Evolutionary conservation across 2,329 filamentous ascomycete genomes (phyloP), one percentile per base, ranked within the genome.

Genomic region (Emydomyces testavorans): DNA sequence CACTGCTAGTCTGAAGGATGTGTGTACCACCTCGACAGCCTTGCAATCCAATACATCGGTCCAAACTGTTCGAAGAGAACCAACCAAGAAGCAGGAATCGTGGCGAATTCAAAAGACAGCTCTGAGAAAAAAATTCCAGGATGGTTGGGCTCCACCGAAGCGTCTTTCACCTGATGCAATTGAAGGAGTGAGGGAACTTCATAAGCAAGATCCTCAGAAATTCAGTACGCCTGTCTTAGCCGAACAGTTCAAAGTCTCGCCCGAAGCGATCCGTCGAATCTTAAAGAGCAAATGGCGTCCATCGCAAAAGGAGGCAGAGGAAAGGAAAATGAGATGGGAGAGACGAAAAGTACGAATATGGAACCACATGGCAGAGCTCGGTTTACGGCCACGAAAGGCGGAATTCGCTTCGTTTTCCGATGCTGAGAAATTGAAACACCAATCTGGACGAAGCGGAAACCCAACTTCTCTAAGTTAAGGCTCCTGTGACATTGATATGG

Each of bases 81-180:
- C 35, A 21, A 58, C 57, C 31, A 60, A 54, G 48, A 64, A 65
- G 49, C 63, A 58, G 3, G 75, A 80, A 53, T 51, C 59, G 2
- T 96, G 92, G 92, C 74, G 78, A 61, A 63, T 77, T 11, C 83
- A 95, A 55, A 95, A 94, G 62, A 70, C 69, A 1, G 83, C 80
- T 0, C 66, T 93, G 29, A 77, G 81, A 57, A 66, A 77, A 52
- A 98, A 96, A 60, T 92, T 95, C 54, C 77, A 82, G 6, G 79
- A 68, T 32, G 69, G 82, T 7, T 98, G 90, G 89, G 74, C 75
- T 23, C 90, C 92, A 24, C 76, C 77, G 41, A 95, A 94, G 65
- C 82, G 82, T 50, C 75, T 98, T 7, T 96, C 92, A 0, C 92
- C 92, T 0, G 90, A 96, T 64, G 87, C 89, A 1, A 72, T 95